Percentiles rank a stretch among this genome's conserved stretches.
These are phyloP conservation scores for Cutaneotrichosporon mucoides DNA, from an alignment of 1,284 basidiomycete genomes.

Conservation along the genomic window DNA sequence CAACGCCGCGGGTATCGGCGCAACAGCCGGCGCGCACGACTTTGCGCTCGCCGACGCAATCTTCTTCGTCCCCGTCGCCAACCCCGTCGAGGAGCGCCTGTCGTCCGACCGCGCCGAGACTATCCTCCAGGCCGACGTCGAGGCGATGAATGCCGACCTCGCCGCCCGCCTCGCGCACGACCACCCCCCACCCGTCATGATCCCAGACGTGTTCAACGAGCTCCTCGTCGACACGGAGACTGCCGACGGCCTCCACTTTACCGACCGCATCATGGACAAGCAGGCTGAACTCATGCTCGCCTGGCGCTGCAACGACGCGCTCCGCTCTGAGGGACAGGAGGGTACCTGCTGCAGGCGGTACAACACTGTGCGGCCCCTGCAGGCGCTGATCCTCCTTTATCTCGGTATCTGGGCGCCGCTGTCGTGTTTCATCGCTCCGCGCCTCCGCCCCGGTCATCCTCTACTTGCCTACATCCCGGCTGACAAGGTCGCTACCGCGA, in stretches of 20 bases:
- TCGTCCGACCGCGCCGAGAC: conserved; percentile 60
- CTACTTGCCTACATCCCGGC: conserved; percentile 50
- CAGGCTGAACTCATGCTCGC: conserved; percentile 79
- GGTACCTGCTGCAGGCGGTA: conserved; percentile 80
- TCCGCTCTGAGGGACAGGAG: conserved; percentile 65
- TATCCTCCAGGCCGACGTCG: conserved; percentile 70
- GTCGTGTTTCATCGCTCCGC: conserved; percentile 48
- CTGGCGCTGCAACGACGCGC: conserved; percentile 68
- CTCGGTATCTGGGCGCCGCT: conserved; percentile 60
- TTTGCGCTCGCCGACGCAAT: conserved; percentile 12
- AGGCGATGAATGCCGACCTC: conserved; percentile 82
- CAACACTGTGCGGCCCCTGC: conserved; percentile 61
- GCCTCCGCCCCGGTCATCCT: conserved; percentile 17
- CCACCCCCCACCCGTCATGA: conserved; percentile 53
- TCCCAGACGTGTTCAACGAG: conserved; percentile 71
- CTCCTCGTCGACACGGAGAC: conserved; percentile 70
- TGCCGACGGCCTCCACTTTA: conserved; percentile 77
- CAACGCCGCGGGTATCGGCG: neutral
- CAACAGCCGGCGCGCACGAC: neutral
- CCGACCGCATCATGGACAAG: conserved; percentile 58
- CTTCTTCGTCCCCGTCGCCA: conserved; percentile 68
- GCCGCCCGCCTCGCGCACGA: conserved; percentile 59
- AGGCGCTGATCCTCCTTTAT: conserved; percentile 58
- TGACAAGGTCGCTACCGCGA: conserved; percentile 44
- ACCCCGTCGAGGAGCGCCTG: conserved; percentile 69